Evolutionary conservation across 2,329 filamentous ascomycete genomes (phyloP).

Genomic region (Colletotrichum euphorbiae): DNA sequence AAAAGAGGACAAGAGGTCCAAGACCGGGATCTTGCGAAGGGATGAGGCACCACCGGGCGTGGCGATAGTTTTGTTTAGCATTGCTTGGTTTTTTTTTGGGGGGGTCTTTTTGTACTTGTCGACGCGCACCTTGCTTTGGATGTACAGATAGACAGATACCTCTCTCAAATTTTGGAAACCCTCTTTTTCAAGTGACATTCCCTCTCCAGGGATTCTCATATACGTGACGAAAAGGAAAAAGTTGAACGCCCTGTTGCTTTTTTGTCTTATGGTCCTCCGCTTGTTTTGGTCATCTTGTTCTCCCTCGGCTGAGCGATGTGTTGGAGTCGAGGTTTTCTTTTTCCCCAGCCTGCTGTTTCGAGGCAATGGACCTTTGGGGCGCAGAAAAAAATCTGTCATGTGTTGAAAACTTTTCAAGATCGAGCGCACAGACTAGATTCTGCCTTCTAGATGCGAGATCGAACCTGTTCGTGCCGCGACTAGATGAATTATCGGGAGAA

Average conservation of each 20-base stretch:
- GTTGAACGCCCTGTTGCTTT: constrained; percentile 9
- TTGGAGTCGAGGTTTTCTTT: constrained; percentile 23
- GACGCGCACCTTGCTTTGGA: constrained; percentile 5
- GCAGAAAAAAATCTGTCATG: constrained; percentile 4
- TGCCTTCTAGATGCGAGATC: constrained; percentile 10
- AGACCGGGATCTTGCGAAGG: constrained; percentile 33
- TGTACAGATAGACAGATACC: constrained; percentile 33
- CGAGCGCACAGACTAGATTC: background rate
- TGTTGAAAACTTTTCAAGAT: background rate
- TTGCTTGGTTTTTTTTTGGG: constrained; percentile 1
- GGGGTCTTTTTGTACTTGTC: background rate
- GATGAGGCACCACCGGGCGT: constrained; percentile 16
- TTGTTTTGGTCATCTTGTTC: constrained; percentile 1
- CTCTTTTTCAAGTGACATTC: background rate
- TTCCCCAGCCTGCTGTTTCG: constrained; percentile 26
- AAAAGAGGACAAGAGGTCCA: background rate
- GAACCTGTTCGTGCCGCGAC: constrained; percentile 3
- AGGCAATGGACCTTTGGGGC: constrained; percentile 2
- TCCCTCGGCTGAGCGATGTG: constrained; percentile 10
- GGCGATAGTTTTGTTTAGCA: constrained; percentile 6
- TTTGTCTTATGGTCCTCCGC: background rate
- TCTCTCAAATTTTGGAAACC: constrained; percentile 20
- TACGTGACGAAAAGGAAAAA: background rate
- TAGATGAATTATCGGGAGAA: constrained; percentile 14
- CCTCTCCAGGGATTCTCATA: background rate